Evolutionary conservation across 345 rosid genomes (phyloP).

Genomic region (Euphorbia tirucalli): DNA sequence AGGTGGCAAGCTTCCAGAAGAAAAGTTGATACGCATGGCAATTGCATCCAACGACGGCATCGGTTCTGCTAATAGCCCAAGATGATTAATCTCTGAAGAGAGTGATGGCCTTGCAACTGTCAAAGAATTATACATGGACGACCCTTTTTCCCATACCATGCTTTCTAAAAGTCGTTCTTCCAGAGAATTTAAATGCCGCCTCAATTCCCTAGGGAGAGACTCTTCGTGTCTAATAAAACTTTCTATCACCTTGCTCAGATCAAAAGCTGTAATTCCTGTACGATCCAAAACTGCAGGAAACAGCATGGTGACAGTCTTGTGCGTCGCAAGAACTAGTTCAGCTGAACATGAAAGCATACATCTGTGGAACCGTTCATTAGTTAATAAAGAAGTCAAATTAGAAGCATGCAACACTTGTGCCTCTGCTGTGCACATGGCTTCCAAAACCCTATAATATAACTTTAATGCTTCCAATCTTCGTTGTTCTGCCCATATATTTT

Average conservation of each 20-base stretch:
- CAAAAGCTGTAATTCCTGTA: conserved; percentile 98
- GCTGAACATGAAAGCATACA: conserved; percentile 99
- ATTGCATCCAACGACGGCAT: conserved; percentile 37
- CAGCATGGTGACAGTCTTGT: conserved; percentile 87
- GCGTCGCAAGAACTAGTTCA: conserved; percentile 92
- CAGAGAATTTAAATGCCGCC: conserved; percentile 91
- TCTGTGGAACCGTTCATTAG: conserved; percentile 87
- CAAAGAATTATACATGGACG: conserved; percentile 94
- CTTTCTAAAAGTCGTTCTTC: conserved; percentile 97
- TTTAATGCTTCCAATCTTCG: conserved; percentile 80
- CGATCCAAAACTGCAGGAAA: conserved; percentile 94
- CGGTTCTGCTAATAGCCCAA: conserved; percentile 31
- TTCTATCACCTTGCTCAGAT: conserved; percentile 97
- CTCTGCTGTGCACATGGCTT: conserved; percentile 95
- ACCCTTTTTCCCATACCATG: conserved; percentile 98
- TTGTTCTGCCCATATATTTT: conserved; percentile 94
- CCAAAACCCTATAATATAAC: conserved; percentile 87
- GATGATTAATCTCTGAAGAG: conserved; percentile 60
- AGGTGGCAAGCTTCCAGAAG: conserved; percentile 23
- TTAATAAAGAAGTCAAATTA: conserved; percentile 84
- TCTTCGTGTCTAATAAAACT: conserved; percentile 97
- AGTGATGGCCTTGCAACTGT: conserved; percentile 74
- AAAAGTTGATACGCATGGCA: conserved; percentile 25
- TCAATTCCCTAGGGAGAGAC: conserved; percentile 90
- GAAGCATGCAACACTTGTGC: conserved; percentile 71